phyloP scores from a whole-genome alignment of 371 early-diverging fungal species.

The Parasitella parasitica region DNA sequence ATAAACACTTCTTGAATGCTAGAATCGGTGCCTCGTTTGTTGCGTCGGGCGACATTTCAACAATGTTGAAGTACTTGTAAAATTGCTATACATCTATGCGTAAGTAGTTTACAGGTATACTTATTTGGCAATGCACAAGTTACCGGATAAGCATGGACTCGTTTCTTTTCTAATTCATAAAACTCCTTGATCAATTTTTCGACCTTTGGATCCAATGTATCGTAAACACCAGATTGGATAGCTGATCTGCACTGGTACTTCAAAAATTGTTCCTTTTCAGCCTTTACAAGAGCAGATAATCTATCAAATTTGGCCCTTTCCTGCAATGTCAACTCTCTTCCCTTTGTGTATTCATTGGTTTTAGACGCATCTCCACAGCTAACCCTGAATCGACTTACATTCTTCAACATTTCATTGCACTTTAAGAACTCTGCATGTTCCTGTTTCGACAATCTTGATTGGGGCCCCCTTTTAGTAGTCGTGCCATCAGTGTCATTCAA shows the following conservation, averaged over 20 bases:
- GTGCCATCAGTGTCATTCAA: background rate
- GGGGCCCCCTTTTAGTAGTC: background rate
- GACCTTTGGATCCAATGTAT: background rate
- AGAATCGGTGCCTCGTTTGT: background rate
- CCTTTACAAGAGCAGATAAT: background rate
- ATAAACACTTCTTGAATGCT: slow-evolving; percentile 1
- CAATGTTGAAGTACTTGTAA: slow-evolving; percentile 2
- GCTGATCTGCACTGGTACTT: background rate
- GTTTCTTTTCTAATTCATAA: background rate
- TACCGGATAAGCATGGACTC: slow-evolving; percentile 5
- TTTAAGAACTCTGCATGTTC: background rate
- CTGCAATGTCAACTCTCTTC: background rate
- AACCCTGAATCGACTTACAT: background rate
- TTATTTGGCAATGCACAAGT: too few relatives aligned
- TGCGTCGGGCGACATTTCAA: background rate
- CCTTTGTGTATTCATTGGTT: background rate
- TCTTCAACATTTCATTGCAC: background rate
- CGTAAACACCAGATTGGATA: slow-evolving; percentile 2
- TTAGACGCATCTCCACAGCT: background rate
- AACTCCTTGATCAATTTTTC: background rate
- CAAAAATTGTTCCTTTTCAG: slow-evolving; percentile 12
- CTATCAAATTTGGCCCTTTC: background rate
- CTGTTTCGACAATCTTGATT: slow-evolving; percentile 2
- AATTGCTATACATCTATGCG: slow-evolving; percentile 4
- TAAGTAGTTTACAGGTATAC: too few relatives aligned